phyloP scores from a whole-genome alignment of 768 basidiomycete genomes.

The Hericium alpestre region DNA sequence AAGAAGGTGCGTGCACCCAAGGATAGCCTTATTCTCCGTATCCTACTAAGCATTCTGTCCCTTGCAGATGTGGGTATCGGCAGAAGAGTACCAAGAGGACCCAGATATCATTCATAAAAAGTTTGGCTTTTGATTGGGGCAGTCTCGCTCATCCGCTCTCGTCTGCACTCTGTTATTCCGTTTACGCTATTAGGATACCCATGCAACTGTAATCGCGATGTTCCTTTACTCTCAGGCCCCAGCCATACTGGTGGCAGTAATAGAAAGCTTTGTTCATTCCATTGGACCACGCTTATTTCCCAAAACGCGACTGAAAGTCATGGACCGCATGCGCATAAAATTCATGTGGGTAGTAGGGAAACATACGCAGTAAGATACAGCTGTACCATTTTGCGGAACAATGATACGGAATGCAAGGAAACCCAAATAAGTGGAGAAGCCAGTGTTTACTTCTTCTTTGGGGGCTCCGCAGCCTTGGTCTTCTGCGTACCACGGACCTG shows the following conservation, averaged over 20 bases:
- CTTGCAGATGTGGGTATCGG: constrained; percentile 95
- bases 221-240: too few relatives aligned
- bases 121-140: constrained; percentile 53
- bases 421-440: constrained; percentile 13
- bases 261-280: background rate
- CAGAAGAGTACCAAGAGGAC: constrained; percentile 98
- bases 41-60: background rate
- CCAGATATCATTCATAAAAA: constrained; percentile 98
- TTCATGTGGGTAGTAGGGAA: constrained; percentile 18
- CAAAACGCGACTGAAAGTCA: background rate
- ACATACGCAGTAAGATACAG: constrained; percentile 34
- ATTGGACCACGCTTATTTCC: background rate
- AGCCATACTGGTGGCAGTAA: too few relatives aligned
- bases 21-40: background rate
- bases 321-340: constrained; percentile 21
- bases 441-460: constrained; percentile 80
- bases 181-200: constrained; percentile 7
- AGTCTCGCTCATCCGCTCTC: too few relatives aligned
- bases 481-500: constrained; percentile 95
- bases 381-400: constrained; percentile 25
- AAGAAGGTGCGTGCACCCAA: constrained; percentile 60
- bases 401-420: constrained; percentile 27
- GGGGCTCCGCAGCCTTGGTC: constrained; percentile 81
- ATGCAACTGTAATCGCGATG: background rate
- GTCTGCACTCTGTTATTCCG: too few relatives aligned